A percentile compares a stretch with the other conserved stretches of the same genome.
Evolutionary conservation across 164 flowering plant species (phyloP).

Genomic region (Tetracentron sinense): DNA sequence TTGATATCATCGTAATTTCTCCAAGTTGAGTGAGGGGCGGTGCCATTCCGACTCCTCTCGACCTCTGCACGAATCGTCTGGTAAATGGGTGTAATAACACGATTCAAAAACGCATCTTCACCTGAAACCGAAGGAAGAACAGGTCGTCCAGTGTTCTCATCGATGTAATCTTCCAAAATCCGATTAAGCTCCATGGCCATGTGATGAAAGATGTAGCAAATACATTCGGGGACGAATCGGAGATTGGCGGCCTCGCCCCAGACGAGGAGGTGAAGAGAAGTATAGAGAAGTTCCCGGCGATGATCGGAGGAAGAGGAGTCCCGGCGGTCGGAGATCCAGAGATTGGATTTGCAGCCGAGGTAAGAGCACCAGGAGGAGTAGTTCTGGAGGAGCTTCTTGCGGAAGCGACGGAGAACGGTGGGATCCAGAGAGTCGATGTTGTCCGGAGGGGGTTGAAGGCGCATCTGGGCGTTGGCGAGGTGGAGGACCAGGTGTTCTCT

Average conservation of each 20-base stretch:
- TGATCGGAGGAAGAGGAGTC: conserved; percentile 10
- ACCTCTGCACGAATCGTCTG: conserved; percentile 47
- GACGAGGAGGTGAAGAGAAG: conserved; percentile 56
- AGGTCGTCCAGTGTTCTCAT: conserved; percentile 59
- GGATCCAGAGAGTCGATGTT: conserved; percentile 48
- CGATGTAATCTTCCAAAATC: conserved; percentile 56
- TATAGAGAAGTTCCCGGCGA: conserved; percentile 58
- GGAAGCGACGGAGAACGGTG: conserved; percentile 52
- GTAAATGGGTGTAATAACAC: conserved; percentile 59
- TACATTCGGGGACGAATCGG: conserved; percentile 78
- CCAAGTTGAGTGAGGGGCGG: conserved; percentile 74
- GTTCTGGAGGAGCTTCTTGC: conserved; percentile 55
- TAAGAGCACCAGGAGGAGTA: conserved; percentile 91
- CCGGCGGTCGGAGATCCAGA: conserved; percentile 33
- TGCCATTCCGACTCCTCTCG: conserved; percentile 45
- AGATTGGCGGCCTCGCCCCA: conserved; percentile 96
- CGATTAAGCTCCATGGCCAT: conserved; percentile 75
- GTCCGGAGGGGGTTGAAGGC: conserved; percentile 57
- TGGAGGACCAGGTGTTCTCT: conserved; percentile 90
- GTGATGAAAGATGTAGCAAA: conserved; percentile 73
- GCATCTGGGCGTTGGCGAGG: conserved; percentile 94
- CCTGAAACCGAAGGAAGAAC: conserved; percentile 42
- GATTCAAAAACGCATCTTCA: conserved; percentile 45
- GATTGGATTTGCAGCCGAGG: conserved; percentile 39
- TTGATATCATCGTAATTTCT: conserved; percentile 92